Base-by-base conservation (phyloP, 768 basidiomycete genomes). In the Lentinula edodes region DNA sequence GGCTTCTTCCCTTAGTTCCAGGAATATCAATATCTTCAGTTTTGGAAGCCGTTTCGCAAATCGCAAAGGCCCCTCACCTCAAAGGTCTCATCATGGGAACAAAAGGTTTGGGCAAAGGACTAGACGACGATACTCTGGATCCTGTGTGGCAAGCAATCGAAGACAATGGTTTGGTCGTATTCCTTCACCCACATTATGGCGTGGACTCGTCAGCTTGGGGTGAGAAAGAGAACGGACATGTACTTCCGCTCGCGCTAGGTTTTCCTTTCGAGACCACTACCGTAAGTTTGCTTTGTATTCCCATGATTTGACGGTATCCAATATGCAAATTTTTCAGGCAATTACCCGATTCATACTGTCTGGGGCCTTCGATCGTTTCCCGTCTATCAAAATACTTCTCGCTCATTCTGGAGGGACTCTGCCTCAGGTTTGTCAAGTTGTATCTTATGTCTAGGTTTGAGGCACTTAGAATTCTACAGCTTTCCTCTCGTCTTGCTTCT, bases 201-300 rank as follows among this genome's bases (percentile, higher is more conserved):
- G 83, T 95, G 20, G 88, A 88, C 66, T 73, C 74, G 20, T 81
- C 80, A 50, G 84, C 83, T 5, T 95, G 90, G 81, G 92, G 92
- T 1, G 81, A 86, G 60, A 83, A 78, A 63, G 83, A 86, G 43
- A 94, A 95, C 65, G 93, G 93, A 0, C 93, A 95, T 65, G 93
- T 93, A 38, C 83, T 95, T 36, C 89, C 92, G 2, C 82, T 95
- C 56, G 90, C 91, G 0, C 79, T 93, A 16, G 93, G 93, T 1
- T 95, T 95, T 73, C 93, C 93, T 4, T 89, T 95, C 67, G 93
- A 95, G 75, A 95, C 93, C 16, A 93, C 93, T 4, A 87, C 85
- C 34, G 91, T 92, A 67, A 70, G 89, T 77, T 51, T 16, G 20
- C 16, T 41, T 18, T 48, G 18, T 16, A 32, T 8, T 38, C 34